Evolutionary conservation across 176 grass and related monocot species (phyloP).

Genomic region (Thinopyrum elongatum): DNA sequence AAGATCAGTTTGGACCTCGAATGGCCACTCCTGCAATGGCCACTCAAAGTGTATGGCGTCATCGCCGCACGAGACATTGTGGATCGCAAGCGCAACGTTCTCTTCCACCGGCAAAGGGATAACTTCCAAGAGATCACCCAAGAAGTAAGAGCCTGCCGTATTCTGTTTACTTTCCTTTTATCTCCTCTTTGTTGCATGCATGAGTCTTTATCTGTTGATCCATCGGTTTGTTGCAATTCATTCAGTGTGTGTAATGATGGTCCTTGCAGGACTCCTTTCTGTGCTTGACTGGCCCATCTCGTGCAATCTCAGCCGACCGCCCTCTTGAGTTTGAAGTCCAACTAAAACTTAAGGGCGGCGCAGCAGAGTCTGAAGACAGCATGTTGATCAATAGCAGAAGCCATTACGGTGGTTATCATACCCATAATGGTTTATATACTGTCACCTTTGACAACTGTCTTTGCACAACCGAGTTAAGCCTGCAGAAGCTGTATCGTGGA

Average conservation of each 20-base stretch:
- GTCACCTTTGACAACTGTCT: not conserved
- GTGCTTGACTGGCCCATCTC: not conserved
- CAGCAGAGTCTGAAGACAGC: not conserved
- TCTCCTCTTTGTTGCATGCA: not conserved
- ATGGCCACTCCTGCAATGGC: not conserved
- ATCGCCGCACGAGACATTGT: not conserved
- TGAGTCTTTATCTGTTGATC: not conserved
- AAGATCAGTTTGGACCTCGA: not conserved
- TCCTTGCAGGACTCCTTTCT: not conserved
- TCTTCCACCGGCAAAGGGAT: not conserved
- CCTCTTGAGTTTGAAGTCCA: not conserved
- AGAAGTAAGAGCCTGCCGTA: not conserved
- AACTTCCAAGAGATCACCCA: not conserved
- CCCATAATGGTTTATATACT: not conserved
- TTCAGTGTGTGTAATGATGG: not conserved
- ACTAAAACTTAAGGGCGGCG: not conserved
- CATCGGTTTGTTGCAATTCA: not conserved
- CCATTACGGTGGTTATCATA: not conserved
- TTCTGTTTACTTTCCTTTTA: not conserved
- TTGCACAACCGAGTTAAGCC: not conserved
- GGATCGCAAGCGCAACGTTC: not conserved
- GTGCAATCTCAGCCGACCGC: not conserved
- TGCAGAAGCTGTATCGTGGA: not conserved
- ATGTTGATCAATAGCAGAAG: not conserved
- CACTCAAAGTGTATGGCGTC: not conserved